phyloP scores from a whole-genome alignment of 2,329 filamentous ascomycete species.

The Fusarium annulatum region DNA sequence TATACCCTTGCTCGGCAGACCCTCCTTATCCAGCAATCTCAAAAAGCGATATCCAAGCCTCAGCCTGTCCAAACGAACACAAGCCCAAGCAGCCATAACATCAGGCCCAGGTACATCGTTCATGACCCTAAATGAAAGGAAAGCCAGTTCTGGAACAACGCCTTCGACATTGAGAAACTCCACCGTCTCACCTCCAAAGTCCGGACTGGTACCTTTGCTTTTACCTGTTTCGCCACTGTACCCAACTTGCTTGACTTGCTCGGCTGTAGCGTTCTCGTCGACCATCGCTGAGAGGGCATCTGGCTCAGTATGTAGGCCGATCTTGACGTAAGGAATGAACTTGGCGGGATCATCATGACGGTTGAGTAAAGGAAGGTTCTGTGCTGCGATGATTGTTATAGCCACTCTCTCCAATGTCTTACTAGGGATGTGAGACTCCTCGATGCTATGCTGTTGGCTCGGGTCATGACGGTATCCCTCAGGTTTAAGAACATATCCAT shows the following conservation, averaged over 20 bases:
- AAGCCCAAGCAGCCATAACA: slow-evolving; percentile 10
- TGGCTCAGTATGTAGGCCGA: slow-evolving; percentile 5
- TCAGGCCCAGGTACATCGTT: slow-evolving; percentile 12
- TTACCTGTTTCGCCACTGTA: slow-evolving; percentile 6
- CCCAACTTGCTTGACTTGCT: background rate
- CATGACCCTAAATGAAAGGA: slow-evolving; percentile 8
- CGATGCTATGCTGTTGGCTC: fast-evolving
- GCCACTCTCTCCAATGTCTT: background rate
- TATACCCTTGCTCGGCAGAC: slow-evolving; percentile 3
- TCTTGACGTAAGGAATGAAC: slow-evolving; percentile 13
- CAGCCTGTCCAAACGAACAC: slow-evolving; percentile 1
- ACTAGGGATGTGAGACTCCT: background rate
- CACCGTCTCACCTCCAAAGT: slow-evolving; percentile 1
- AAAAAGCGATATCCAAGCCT: slow-evolving; percentile 19
- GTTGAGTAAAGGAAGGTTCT: slow-evolving; percentile 4
- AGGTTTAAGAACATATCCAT: slow-evolving; percentile 89
- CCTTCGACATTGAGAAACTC: slow-evolving; percentile 11
- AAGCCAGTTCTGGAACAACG: slow-evolving; percentile 4
- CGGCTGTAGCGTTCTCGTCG: background rate
- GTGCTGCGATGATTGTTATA: background rate
- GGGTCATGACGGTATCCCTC: slow-evolving; percentile 62
- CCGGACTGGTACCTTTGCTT: slow-evolving; percentile 1
- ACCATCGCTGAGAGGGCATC: background rate
- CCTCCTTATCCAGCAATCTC: background rate
- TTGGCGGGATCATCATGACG: background rate